Evolutionary conservation across 2,329 filamentous ascomycete species (phyloP).

Genomic region (Cladosporium sp.): DNA sequence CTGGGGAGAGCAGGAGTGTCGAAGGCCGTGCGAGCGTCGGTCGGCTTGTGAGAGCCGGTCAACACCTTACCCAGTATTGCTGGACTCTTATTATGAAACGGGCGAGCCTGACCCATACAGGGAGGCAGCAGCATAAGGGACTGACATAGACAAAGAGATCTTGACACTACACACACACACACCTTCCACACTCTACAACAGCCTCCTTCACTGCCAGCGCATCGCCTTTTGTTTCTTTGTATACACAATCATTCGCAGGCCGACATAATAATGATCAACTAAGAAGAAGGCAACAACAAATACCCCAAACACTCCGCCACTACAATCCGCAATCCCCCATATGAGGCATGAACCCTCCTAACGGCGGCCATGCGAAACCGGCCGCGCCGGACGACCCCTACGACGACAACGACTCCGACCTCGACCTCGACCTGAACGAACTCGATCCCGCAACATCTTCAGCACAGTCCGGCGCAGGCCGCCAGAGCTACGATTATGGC

Average conservation of each 20-base stretch:
- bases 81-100: too few relatives aligned
- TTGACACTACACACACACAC: not conserved
- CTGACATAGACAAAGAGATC: conserved; percentile 3
- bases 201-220: too few relatives aligned
- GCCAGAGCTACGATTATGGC: conserved; percentile 36
- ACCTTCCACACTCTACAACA: not conserved
- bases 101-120: not conserved
- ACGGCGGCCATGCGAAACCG: conserved; percentile 44
- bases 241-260: not conserved
- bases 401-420: conserved; percentile 62
- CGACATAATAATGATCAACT: too few relatives aligned
- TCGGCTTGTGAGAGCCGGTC: too few relatives aligned
- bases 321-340: conserved; percentile 5
- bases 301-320: not conserved
- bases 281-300: not conserved
- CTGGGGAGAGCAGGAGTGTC: too few relatives aligned
- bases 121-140: conserved; percentile 7
- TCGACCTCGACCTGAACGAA: conserved; percentile 74
- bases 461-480: conserved; percentile 17
- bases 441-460: conserved; percentile 58
- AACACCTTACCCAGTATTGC: too few relatives aligned
- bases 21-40: too few relatives aligned
- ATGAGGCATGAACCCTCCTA: conserved; percentile 43
- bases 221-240: not conserved
- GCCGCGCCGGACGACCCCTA: conserved; percentile 62